These are phyloP conservation scores for Tetrahymena borealis DNA, from an alignment of 73 alveolate species.

Conservation along the genomic window DNA sequence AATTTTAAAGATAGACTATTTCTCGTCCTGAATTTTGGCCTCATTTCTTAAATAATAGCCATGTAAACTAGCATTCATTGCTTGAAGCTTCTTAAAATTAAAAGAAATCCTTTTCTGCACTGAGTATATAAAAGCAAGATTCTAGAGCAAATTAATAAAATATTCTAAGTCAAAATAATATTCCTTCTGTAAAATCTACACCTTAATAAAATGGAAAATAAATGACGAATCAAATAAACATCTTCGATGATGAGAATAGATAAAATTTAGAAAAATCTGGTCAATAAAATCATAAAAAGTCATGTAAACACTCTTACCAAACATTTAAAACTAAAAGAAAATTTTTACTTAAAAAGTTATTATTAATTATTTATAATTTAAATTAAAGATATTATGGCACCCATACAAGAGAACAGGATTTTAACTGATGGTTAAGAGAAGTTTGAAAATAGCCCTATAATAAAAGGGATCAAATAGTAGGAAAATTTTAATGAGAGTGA, in stretches of 20 bases:
- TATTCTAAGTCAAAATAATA: neutral
- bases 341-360: neutral
- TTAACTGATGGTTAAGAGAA: neutral
- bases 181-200: neutral
- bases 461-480: neutral
- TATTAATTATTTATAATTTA: neutral
- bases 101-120: neutral
- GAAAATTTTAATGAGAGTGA: neutral
- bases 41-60: neutral
- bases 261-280: neutral
- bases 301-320: too few relatives aligned
- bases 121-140: neutral
- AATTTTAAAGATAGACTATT: conserved; percentile 22
- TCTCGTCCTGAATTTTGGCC: neutral
- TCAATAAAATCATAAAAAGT: neutral
- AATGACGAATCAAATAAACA: neutral
- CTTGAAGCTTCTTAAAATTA: neutral
- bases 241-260: neutral
- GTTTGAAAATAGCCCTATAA: neutral
- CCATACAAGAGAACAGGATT: neutral
- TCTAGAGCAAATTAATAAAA: neutral
- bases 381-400: neutral
- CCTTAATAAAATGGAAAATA: neutral
- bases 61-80: neutral
- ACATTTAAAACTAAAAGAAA: too few relatives aligned